Evolutionary conservation across 768 basidiomycete species (phyloP).

Genomic region (Agaricus sinodeliciosus): DNA sequence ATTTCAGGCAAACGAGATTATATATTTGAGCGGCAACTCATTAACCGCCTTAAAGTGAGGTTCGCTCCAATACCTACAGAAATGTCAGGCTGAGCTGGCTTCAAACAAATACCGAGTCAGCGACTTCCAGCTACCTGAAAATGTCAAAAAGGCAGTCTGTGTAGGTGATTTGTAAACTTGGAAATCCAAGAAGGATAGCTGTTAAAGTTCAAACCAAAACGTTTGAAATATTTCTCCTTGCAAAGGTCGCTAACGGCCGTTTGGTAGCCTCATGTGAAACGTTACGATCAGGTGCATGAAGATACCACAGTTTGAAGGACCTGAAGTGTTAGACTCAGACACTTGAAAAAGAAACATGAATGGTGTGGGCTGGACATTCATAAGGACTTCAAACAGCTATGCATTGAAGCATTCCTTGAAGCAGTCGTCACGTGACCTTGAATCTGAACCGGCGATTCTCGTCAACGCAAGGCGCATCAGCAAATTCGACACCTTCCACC

Average conservation of each 20-base stretch:
- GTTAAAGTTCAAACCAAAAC: background rate
- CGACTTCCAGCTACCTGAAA: background rate
- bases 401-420: no score
- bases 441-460: conserved; percentile 14
- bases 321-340: background rate
- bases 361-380: background rate
- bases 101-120: background rate
- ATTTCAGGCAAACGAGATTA: conserved; percentile 42
- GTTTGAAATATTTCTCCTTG: background rate
- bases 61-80: conserved; percentile 46
- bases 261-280: no score
- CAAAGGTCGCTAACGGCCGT: background rate
- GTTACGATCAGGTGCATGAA: background rate
- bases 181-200: background rate
- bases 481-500: conserved; percentile 7
- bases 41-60: conserved; percentile 44
- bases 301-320: background rate
- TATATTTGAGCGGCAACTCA: conserved; percentile 37
- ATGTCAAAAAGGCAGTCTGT: background rate
- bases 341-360: background rate
- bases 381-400: no score
- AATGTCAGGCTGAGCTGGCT: no score
- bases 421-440: conserved; percentile 8
- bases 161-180: background rate
- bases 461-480: conserved; percentile 9